These are phyloP conservation scores for Saccharomycopsis vini DNA, from an alignment of 805 yeast species.

Conservation along the genomic window DNA sequence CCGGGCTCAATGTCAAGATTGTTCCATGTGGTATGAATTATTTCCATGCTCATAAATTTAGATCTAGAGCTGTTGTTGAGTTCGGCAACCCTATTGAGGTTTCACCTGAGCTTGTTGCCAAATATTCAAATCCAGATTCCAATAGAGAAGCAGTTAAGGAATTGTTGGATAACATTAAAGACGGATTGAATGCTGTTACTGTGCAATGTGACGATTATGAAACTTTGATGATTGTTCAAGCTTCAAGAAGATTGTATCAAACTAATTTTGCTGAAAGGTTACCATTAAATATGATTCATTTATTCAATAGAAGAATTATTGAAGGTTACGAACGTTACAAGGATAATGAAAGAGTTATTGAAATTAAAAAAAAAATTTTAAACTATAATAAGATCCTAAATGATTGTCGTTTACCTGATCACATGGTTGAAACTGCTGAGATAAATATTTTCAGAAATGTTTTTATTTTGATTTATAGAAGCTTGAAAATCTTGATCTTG, in stretches of 20 bases:
- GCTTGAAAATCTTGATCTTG: slow-evolving; percentile 42
- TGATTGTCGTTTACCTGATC: slow-evolving; percentile 59
- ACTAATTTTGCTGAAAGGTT: slow-evolving; percentile 47
- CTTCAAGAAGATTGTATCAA: slow-evolving; percentile 80
- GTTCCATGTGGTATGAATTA: slow-evolving; percentile 96
- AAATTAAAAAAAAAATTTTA: slow-evolving; percentile 53
- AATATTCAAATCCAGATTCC: slow-evolving; percentile 50
- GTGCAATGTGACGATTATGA: slow-evolving; percentile 93
- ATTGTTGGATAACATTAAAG: slow-evolving; percentile 61
- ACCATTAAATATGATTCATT: slow-evolving; percentile 73
- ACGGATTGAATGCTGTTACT: slow-evolving; percentile 77
- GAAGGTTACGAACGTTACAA: slow-evolving; percentile 71
- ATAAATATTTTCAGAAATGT: slow-evolving; percentile 39
- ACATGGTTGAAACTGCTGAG: slow-evolving; percentile 53
- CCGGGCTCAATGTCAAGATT: slow-evolving; percentile 66
- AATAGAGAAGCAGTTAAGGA: slow-evolving; percentile 69
- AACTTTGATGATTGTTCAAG: slow-evolving; percentile 87
- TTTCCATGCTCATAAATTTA: slow-evolving; percentile 87
- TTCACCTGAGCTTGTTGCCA: slow-evolving; percentile 46
- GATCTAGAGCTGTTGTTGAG: slow-evolving; percentile 91
- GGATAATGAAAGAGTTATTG: slow-evolving; percentile 59
- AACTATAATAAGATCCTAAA: slow-evolving; percentile 58
- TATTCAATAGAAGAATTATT: slow-evolving; percentile 81
- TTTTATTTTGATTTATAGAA: slow-evolving; percentile 43
- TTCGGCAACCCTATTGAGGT: slow-evolving; percentile 83